A percentile compares a stretch with the other conserved stretches of the same genome.
Conservation (phyloP, 805 yeast genomes). For the Kodamaea hsintzibuensis region DNA sequence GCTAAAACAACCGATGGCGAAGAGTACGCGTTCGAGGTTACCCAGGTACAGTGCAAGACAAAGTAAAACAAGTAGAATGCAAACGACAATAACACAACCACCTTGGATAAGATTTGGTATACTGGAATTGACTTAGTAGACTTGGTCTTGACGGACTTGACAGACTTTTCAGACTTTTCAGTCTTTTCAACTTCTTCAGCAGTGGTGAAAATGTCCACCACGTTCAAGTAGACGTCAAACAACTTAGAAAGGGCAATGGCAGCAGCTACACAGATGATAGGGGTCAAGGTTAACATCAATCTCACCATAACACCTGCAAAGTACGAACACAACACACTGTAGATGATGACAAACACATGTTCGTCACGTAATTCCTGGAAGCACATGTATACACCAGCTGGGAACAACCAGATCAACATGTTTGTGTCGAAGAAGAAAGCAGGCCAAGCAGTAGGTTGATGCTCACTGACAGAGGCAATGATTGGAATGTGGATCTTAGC, state of each 20-base stretch:
- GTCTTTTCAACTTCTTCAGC: slow-evolving; percentile 13
- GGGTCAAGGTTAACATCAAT: slow-evolving; percentile 94
- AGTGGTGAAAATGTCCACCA: slow-evolving; percentile 42
- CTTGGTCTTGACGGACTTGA: background rate
- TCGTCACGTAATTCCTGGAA: slow-evolving; percentile 89
- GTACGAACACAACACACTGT: slow-evolving; percentile 90
- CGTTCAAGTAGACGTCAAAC: slow-evolving; percentile 77
- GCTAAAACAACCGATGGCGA: slow-evolving; percentile 97
- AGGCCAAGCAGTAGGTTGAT: slow-evolving; percentile 99
- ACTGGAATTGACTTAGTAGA: slow-evolving; percentile 19
- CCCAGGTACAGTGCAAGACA: slow-evolving; percentile 96
- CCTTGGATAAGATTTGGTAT: slow-evolving; percentile 52
- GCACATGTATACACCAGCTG: slow-evolving; percentile 90
- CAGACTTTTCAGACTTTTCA: slow-evolving; percentile 7
- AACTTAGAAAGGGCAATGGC: slow-evolving; percentile 86
- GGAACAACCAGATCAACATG: slow-evolving; percentile 95
- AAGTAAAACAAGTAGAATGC: slow-evolving; percentile 73
- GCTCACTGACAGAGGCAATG: slow-evolving; percentile 98
- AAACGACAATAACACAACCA: slow-evolving; percentile 66
- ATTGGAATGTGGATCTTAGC: slow-evolving; percentile 98
- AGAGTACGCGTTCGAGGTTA: slow-evolving; percentile 91
- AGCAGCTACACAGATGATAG: slow-evolving; percentile 90
- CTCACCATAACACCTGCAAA: slow-evolving; percentile 99
- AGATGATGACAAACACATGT: slow-evolving; percentile 89
- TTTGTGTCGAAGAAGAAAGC: slow-evolving; percentile 93